These are phyloP conservation scores for Grosmannia clavigera DNA, from an alignment of 2,329 filamentous ascomycete genomes.

Conservation along the genomic window DNA sequence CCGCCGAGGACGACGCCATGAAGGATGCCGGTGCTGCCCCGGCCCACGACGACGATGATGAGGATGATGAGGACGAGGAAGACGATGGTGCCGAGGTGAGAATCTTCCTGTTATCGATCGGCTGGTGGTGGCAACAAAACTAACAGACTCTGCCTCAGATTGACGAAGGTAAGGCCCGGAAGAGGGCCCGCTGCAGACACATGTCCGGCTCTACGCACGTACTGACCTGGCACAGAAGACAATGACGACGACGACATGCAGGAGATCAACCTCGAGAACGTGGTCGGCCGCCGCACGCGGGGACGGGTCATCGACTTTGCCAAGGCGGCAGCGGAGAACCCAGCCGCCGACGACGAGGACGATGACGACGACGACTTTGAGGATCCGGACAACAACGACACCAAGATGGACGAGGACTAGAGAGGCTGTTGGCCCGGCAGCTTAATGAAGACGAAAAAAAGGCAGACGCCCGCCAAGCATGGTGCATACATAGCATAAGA, in stretches of 20 bases:
- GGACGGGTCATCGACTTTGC: constrained; percentile 88
- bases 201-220: background rate
- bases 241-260: constrained; percentile 75
- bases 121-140: background rate
- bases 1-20: constrained; percentile 39
- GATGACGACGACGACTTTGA: constrained; percentile 59
- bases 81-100: constrained; percentile 36
- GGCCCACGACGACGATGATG: constrained; percentile 61
- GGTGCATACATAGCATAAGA: background rate
- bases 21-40: constrained; percentile 65
- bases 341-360: constrained; percentile 63
- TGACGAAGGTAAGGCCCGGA: background rate
- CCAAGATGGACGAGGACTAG: constrained; percentile 56
- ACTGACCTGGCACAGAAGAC: constrained; percentile 34
- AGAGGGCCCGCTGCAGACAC: background rate
- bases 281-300: constrained; percentile 81
- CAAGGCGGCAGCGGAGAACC: constrained; percentile 72
- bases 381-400: constrained; percentile 55
- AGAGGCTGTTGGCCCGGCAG: background rate
- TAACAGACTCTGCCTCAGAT: background rate
- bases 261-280: constrained; percentile 84
- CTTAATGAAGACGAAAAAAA: background rate
- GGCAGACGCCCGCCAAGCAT: background rate
- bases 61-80: constrained; percentile 54
- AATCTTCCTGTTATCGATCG: background rate